Evolutionary conservation across 768 basidiomycete genomes (phyloP).

Genomic region (Lactarius vividus): DNA sequence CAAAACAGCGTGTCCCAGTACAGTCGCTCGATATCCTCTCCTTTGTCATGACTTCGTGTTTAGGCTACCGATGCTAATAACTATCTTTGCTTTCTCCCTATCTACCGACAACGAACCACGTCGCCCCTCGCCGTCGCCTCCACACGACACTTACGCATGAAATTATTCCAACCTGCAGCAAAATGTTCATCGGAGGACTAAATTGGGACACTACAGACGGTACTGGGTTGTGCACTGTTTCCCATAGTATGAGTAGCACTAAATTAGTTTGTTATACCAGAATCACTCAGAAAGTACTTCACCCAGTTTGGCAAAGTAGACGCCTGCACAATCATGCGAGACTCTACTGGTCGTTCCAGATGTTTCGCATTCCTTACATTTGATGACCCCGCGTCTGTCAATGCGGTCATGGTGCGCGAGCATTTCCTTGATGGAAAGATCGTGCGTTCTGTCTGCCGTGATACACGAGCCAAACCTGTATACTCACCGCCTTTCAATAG

Average conservation of each 20-base stretch:
- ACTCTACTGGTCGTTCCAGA: constrained; percentile 85
- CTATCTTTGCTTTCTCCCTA: constrained; percentile 47
- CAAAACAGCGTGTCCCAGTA: constrained; percentile 50
- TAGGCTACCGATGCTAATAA: constrained; percentile 77
- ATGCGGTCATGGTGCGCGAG: constrained; percentile 90
- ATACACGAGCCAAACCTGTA: background rate
- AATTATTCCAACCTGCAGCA: constrained; percentile 51
- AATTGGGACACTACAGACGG: constrained; percentile 99
- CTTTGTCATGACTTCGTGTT: constrained; percentile 53
- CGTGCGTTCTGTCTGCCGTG: constrained; percentile 46
- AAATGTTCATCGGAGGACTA: constrained; percentile 98
- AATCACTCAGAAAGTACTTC: constrained; percentile 80
- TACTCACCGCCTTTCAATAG: constrained; percentile 41
- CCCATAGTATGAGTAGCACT: constrained; percentile 39
- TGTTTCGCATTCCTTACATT: constrained; percentile 98
- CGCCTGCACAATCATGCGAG: constrained; percentile 97
- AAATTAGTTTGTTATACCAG: constrained; percentile 41
- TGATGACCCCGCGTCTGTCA: constrained; percentile 85
- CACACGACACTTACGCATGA: constrained; percentile 17
- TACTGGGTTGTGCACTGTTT: constrained; percentile 46
- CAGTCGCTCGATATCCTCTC: constrained; percentile 56
- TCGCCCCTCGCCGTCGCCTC: constrained; percentile 20
- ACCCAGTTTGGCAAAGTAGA: constrained; percentile 93
- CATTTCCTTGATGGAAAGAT: constrained; percentile 95
- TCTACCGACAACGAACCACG: constrained; percentile 28